Evolutionary conservation across 306 rosid genomes (phyloP).

Genomic region (Cucumis hystrix): DNA sequence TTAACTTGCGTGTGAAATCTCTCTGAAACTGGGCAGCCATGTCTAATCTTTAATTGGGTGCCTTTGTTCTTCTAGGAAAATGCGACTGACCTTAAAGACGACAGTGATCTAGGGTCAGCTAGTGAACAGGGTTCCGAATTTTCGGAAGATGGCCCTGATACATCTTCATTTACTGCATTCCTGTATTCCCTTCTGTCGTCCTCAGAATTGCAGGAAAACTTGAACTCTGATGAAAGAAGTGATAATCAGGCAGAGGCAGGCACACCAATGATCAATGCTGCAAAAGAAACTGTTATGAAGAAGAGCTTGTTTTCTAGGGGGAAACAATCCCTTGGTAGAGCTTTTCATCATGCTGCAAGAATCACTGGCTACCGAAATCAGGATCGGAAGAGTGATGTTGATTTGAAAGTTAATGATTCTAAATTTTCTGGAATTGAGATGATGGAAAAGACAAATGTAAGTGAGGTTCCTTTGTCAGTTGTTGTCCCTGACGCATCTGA

Average conservation of each 20-base stretch:
- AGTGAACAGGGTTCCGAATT: constrained; percentile 28
- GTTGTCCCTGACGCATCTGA: constrained; percentile 53
- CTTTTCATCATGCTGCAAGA: constrained; percentile 38
- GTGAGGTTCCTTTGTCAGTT: constrained; percentile 24
- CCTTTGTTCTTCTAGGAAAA: constrained; percentile 34
- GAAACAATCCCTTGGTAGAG: constrained; percentile 56
- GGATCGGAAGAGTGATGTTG: constrained; percentile 27
- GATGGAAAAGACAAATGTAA: constrained; percentile 22
- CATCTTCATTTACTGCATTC: constrained; percentile 82
- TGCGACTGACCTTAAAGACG: constrained; percentile 21
- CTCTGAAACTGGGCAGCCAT: not conserved
- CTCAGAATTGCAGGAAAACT: constrained; percentile 32
- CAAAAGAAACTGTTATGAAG: constrained; percentile 45
- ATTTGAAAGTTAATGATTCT: constrained; percentile 23
- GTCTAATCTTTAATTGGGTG: not conserved
- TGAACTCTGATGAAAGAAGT: constrained; percentile 16
- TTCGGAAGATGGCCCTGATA: constrained; percentile 73
- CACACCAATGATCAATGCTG: constrained; percentile 15
- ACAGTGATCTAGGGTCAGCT: constrained; percentile 22
- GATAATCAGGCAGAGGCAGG: constrained; percentile 23
- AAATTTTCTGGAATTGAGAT: constrained; percentile 40
- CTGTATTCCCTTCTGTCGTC: constrained; percentile 59
- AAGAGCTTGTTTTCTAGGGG: constrained; percentile 60
- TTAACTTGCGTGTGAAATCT: not conserved
- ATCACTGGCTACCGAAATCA: constrained; percentile 42